A percentile compares a stretch with the other conserved stretches of the same genome.
These are phyloP conservation scores for Lactarius psammicola DNA, from an alignment of 768 basidiomycete species.

Conservation along the genomic window DNA sequence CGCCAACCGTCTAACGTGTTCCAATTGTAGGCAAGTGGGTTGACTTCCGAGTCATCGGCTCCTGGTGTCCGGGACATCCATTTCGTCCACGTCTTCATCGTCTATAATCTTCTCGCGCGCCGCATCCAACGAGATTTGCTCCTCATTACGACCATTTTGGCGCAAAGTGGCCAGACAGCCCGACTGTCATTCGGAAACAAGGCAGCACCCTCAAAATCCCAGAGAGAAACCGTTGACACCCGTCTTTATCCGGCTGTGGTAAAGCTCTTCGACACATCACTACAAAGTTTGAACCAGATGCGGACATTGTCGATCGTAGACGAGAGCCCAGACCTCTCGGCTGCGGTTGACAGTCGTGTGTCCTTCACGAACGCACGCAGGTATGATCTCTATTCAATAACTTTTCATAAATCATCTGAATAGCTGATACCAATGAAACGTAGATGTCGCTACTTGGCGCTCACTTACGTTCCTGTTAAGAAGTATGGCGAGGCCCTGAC, in stretches of 20 bases:
- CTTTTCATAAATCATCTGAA: background rate
- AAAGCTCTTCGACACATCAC: slow-evolving; percentile 80
- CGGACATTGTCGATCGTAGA: slow-evolving; percentile 80
- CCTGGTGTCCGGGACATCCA: slow-evolving; percentile 67
- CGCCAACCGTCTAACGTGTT: slow-evolving; percentile 6
- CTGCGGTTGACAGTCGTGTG: slow-evolving; percentile 73
- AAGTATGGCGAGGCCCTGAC: slow-evolving; percentile 71
- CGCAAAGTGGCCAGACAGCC: slow-evolving; percentile 36
- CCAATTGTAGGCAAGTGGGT: slow-evolving; percentile 40
- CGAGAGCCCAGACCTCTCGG: slow-evolving; percentile 78
- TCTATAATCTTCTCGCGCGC: slow-evolving; percentile 82
- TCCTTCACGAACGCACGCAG: slow-evolving; percentile 73
- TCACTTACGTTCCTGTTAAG: slow-evolving; percentile 68
- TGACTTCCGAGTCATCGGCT: slow-evolving; percentile 39
- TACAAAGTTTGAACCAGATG: slow-evolving; percentile 86
- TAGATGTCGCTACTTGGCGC: slow-evolving; percentile 75
- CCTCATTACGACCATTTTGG: slow-evolving; percentile 63
- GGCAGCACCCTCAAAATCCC: slow-evolving; percentile 32
- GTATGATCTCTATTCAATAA: slow-evolving; percentile 39
- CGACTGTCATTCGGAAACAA: slow-evolving; percentile 29
- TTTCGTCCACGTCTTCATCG: slow-evolving; percentile 83
- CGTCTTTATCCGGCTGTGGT: slow-evolving; percentile 84
- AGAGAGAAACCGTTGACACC: slow-evolving; percentile 56
- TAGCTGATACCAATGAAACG: slow-evolving; percentile 10
- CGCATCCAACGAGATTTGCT: slow-evolving; percentile 89